Evolutionary conservation across 2,329 filamentous ascomycete species (phyloP), one percentile per base, ranked within the genome.

Genomic region (Aspergillus sp.): DNA sequence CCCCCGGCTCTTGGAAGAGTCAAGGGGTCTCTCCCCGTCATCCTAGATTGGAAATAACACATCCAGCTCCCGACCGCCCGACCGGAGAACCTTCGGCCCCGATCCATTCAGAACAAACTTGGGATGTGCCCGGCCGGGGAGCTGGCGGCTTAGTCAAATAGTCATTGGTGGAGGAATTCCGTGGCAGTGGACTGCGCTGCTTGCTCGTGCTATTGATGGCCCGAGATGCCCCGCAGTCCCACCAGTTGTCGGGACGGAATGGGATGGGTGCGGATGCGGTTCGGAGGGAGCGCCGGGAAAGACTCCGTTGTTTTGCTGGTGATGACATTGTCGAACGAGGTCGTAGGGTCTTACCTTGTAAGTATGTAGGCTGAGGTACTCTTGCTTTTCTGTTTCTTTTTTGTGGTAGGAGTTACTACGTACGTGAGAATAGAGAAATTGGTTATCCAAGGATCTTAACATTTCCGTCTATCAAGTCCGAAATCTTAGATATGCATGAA

Each of bases 171-270:
- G 62, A 61, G 58, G 38, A 52, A 52, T 44, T 18, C n/a, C n/a
- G 20, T 13, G 30, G 43, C 17, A 13, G 13, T 17, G 17, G 18
- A 7, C 34, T 36, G 34, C 34, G 12, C 15, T 13, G 12, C 34
- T 36, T 24, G 50, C 57, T 71, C 69, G 71, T 63, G 64, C 44
- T 61, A 66, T 68, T 72, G 65, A 66, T 72, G 15, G 55, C 60
- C 71, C 69, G 69, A 72, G 56, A 62, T 49, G 59, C 58, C 58
- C 58, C 58, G 55, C 44, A 30, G 51, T 52, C 30, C 60, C 66
- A 64, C 59, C 62, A 61, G 41, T 56, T 43, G 22, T 17, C 26
- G 26, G 26, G 26, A 30, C 26, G 26, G 26, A 30, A 30, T 2
- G 26, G 26, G 7, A 30, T 30, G 9, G 8, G 26, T 30, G 26